Evolutionary conservation across 805 yeast species (phyloP), one percentile per base, ranked within the genome.

Genomic region (Candida coquimbonensis): DNA sequence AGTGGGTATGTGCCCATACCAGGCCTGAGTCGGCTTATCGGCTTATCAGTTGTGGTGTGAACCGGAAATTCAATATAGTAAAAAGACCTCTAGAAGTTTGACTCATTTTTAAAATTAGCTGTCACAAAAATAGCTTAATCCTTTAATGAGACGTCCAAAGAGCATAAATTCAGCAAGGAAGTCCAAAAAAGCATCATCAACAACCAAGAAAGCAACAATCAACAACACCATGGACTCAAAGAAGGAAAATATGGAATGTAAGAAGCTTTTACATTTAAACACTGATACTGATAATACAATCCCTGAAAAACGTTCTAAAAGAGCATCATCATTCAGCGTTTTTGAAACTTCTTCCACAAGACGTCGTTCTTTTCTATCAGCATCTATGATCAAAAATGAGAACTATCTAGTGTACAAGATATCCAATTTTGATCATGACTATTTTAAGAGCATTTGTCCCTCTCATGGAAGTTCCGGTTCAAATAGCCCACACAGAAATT

Each of bases 341-440:
- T 29, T 11, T 29, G 31, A 29, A 11, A 37, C 48, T 16, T 81
- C 81, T 1, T 71, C 76, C 68, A 73, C 74, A 29, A 66, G 82
- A 51, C 63, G 85, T 40, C 70, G 73, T 52, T 75, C 82, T 5
- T 78, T 79, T 51, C 62, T 81, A 24, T 78, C 84, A 0, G 57
- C 65, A n/a, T 57, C 75, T 14, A 80, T 81, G 85, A 63, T 80
- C 31, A 69, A 73, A 29, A 68, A 73, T 55, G 87, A 81, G 54
- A 69, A 72, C 43, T 73, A 70, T 47, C 69, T 75, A 27, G 73
- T 78, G 4, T 80, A 80, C 50, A 81, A 80, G 54, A 45, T 64
- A 3, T 49, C 31, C 7, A 21, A 36, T 5, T 36, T 7, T 12
- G 24, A 17, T 7, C 21, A 21, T 16, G 19, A 34, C 19, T 36